Conservation (phyloP, 169 alveolate genomes). For the Fabrea salina region DNA sequence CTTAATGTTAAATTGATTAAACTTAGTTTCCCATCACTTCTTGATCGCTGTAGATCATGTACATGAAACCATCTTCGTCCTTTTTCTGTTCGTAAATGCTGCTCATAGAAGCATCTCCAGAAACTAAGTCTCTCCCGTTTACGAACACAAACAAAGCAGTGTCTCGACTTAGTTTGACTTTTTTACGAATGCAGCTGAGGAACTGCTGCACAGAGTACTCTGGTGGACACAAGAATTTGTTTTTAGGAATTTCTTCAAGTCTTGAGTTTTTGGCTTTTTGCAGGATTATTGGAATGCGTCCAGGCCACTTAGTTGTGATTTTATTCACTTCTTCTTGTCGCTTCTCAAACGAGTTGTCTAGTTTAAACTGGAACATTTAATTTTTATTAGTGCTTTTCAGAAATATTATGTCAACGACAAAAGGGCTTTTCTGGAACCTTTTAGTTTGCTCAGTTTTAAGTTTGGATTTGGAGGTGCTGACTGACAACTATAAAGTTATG, state of each 20-base stretch:
- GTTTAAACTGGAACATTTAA: constrained; percentile 29
- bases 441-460: too few relatives aligned
- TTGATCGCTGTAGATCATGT: constrained; percentile 63
- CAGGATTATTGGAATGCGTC: constrained; percentile 22
- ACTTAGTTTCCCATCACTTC: constrained; percentile 64
- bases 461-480: too few relatives aligned
- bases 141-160: constrained; percentile 55
- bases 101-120: constrained; percentile 62
- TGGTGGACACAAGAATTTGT: constrained; percentile 51
- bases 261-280: neutral
- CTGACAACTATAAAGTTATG: neutral
- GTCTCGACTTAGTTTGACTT: constrained; percentile 51
- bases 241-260: constrained; percentile 7
- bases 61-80: constrained; percentile 72
- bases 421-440: too few relatives aligned
- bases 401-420: too few relatives aligned
- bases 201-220: constrained; percentile 57
- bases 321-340: constrained; percentile 17
- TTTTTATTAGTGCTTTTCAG: too few relatives aligned
- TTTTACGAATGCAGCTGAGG: constrained; percentile 49
- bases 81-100: constrained; percentile 59
- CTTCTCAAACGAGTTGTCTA: constrained; percentile 22
- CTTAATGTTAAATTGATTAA: too few relatives aligned
- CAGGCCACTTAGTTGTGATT: constrained; percentile 29
- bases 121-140: constrained; percentile 47